phyloP scores from a whole-genome alignment of 345 rosid species.

The Boechera retrofracta region DNA sequence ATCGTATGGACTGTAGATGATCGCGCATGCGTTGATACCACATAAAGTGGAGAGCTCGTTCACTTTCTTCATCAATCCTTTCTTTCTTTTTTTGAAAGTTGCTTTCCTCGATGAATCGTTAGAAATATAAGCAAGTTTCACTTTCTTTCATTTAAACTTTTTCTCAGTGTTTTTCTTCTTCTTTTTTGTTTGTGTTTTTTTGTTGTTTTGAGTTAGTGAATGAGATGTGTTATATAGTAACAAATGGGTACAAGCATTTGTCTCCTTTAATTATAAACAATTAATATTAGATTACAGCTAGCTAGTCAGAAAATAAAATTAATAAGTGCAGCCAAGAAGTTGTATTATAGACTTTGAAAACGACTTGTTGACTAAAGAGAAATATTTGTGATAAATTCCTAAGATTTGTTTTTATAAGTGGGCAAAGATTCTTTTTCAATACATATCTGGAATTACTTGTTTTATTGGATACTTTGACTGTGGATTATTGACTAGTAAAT shows the following conservation, averaged over 20 bases:
- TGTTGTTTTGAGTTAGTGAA: background rate
- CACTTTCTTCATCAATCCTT: conserved; percentile 23
- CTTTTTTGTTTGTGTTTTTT: background rate
- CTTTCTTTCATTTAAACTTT: conserved; percentile 35
- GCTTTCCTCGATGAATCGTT: conserved; percentile 48
- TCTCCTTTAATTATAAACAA: background rate
- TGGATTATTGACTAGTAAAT: too few relatives aligned
- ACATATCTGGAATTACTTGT: background rate
- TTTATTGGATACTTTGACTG: background rate
- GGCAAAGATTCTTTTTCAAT: background rate
- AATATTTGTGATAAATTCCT: background rate
- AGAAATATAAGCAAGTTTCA: conserved; percentile 45
- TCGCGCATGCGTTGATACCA: background rate
- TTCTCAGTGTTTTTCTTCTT: background rate
- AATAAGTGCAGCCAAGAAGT: too few relatives aligned
- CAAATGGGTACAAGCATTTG: background rate
- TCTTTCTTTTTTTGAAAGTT: conserved; percentile 46
- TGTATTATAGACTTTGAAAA: background rate
- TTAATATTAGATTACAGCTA: background rate
- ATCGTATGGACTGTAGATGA: background rate
- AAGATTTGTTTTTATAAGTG: background rate
- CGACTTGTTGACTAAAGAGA: background rate
- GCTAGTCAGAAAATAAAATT: background rate
- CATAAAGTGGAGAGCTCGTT: background rate
- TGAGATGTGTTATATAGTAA: background rate